Evolutionary conservation across 1,139 yeast species (phyloP).

Genomic region (Sugiyamaella japonica): DNA sequence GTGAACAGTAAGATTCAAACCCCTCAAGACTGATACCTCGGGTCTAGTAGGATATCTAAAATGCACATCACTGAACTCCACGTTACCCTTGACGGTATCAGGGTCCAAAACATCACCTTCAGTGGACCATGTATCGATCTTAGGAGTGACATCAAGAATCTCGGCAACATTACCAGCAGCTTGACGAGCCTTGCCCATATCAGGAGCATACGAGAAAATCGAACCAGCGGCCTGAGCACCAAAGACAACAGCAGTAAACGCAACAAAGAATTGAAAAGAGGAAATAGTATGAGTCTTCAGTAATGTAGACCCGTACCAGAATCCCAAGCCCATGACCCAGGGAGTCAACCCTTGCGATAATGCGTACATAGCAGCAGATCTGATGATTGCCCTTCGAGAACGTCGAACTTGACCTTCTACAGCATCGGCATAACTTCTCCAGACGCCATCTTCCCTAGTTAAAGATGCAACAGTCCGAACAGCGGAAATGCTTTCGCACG

Average conservation of each 20-base stretch:
- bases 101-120: conserved; percentile 51
- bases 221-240: conserved; percentile 87
- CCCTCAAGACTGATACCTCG: conserved; percentile 65
- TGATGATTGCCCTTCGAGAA: conserved; percentile 34
- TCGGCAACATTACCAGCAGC: conserved; percentile 83
- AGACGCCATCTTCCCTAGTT: conserved; percentile 42
- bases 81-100: conserved; percentile 50
- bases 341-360: conserved; percentile 42
- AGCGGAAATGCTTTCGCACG: conserved; percentile 41
- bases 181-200: conserved; percentile 47
- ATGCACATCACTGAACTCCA: conserved; percentile 61
- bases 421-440: conserved; percentile 32
- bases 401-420: conserved; percentile 37
- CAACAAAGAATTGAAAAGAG: conserved; percentile 40
- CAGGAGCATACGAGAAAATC: conserved; percentile 86
- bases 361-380: conserved; percentile 39
- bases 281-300: conserved; percentile 33
- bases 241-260: conserved; percentile 58
- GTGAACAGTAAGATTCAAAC: conserved; percentile 63
- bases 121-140: conserved; percentile 53
- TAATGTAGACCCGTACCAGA: conserved; percentile 44
- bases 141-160: conserved; percentile 64
- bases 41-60: conserved; percentile 88
- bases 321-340: conserved; percentile 42
- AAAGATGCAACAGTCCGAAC: conserved; percentile 43